Evolutionary conservation across 768 basidiomycete genomes (phyloP).

Genomic region (Fomitopsis pulvina): DNA sequence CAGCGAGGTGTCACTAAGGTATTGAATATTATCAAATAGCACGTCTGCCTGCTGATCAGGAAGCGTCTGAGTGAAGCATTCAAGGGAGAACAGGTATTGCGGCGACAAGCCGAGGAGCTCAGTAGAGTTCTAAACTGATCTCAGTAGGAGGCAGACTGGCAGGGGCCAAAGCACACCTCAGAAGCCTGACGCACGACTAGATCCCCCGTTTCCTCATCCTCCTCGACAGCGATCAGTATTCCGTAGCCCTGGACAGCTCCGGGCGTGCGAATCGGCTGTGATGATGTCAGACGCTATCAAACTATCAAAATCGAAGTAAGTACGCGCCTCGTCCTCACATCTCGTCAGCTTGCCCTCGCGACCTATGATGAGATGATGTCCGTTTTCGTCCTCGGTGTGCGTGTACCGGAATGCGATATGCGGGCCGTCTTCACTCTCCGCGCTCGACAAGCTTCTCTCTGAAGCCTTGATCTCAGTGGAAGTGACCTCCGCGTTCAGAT

Average conservation of each 20-base stretch:
- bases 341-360: conserved; percentile 55
- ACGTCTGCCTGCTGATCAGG: conserved; percentile 57
- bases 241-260: conserved; percentile 82
- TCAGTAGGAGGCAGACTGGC: not conserved
- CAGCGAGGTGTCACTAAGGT: conserved; percentile 44
- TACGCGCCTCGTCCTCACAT: conserved; percentile 68
- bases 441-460: conserved; percentile 9
- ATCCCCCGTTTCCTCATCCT: conserved; percentile 43
- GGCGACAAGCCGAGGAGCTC: conserved; percentile 73
- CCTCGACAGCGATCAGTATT: conserved; percentile 67
- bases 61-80: conserved; percentile 68
- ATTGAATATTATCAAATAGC: conserved; percentile 71
- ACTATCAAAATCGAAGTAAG: too few relatives aligned
- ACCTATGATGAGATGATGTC: conserved; percentile 65
- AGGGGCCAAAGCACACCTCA: conserved; percentile 39
- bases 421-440: conserved; percentile 23
- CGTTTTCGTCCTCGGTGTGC: conserved; percentile 55
- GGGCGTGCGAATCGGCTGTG: conserved; percentile 71
- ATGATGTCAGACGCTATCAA: not conserved
- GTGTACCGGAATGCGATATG: conserved; percentile 59
- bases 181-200: conserved; percentile 72
- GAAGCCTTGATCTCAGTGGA: conserved; percentile 1
- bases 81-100: conserved; percentile 58
- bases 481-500: conserved; percentile 4
- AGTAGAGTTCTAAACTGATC: conserved; percentile 54